A percentile compares a stretch with the other conserved stretches of the same genome.
Evolutionary conservation across 768 basidiomycete species (phyloP).

Genomic region (Phaeolepiota aurea): DNA sequence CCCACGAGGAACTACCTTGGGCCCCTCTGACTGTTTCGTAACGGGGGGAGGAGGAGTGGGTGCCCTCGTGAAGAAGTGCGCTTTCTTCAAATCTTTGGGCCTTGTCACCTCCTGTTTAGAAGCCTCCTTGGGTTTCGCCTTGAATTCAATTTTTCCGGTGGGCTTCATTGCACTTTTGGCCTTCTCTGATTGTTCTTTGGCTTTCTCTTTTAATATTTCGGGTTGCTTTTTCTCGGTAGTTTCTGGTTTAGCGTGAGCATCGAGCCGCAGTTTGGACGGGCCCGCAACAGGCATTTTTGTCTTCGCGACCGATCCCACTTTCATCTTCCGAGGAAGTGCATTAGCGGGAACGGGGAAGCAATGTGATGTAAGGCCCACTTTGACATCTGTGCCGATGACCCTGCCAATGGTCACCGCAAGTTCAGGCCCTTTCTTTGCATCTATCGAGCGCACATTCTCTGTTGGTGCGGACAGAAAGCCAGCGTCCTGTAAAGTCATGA

Average conservation of each 20-base stretch:
- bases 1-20: conserved; percentile 11
- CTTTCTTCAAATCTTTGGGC: conserved; percentile 9
- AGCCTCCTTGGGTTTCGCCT: conserved; percentile 11
- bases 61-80: background rate
- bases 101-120: conserved; percentile 5
- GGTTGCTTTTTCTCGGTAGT: conserved; percentile 4
- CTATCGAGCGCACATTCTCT: conserved; percentile 27
- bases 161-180: conserved; percentile 10
- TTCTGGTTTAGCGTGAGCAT: conserved; percentile 4
- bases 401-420: conserved; percentile 37
- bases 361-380: conserved; percentile 31
- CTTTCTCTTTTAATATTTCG: conserved; percentile 7
- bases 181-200: conserved; percentile 4
- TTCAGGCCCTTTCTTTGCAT: conserved; percentile 32
- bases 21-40: conserved; percentile 4
- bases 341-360: background rate
- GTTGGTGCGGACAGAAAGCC: conserved; percentile 33
- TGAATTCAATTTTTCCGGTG: conserved; percentile 12
- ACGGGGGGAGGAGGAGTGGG: background rate
- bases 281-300: conserved; percentile 30
- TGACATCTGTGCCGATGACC: conserved; percentile 27
- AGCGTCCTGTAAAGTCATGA: conserved; percentile 27
- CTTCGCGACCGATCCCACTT: conserved; percentile 7
- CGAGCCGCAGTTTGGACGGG: conserved; percentile 26
- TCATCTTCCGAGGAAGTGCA: conserved; percentile 11